These are phyloP conservation scores for Ustilago crameri DNA, from an alignment of 1,284 basidiomycete genomes.

Conservation along the genomic window DNA sequence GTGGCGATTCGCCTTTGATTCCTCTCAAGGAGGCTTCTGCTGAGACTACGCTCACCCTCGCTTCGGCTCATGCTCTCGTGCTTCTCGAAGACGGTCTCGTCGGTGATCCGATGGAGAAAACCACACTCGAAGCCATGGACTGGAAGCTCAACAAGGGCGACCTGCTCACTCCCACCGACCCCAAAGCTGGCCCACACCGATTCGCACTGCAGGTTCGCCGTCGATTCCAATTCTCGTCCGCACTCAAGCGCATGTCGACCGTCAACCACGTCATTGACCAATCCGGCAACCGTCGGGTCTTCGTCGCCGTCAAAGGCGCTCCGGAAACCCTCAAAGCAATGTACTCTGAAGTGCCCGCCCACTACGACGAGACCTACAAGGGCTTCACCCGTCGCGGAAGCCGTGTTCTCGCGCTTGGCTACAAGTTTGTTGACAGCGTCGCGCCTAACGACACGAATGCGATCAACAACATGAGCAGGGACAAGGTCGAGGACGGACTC, in stretches of 20 bases:
- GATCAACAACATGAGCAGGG: conserved; percentile 57
- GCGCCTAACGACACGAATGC: conserved; percentile 29
- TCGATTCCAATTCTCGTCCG: conserved; percentile 68
- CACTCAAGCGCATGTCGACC: conserved; percentile 67
- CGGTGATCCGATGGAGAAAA: conserved; percentile 99
- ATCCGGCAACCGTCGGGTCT: conserved; percentile 39
- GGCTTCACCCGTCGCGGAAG: conserved; percentile 65
- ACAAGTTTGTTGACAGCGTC: conserved; percentile 59
- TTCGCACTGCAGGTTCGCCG: conserved; percentile 56
- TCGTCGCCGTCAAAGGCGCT: conserved; percentile 65
- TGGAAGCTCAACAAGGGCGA: conserved; percentile 85
- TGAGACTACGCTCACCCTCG: conserved; percentile 87
- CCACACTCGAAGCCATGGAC: conserved; percentile 87
- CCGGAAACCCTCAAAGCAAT: conserved; percentile 66
- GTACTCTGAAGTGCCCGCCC: conserved; percentile 59
- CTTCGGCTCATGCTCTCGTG: conserved; percentile 93
- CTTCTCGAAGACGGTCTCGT: conserved; percentile 89
- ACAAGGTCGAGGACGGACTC: conserved; percentile 59
- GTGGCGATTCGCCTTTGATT: conserved; percentile 72
- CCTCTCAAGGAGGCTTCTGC: conserved; percentile 80
- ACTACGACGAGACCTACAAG: conserved; percentile 67
- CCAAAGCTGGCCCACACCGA: conserved; percentile 43
- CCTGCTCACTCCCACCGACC: conserved; percentile 39
- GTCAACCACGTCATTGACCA: conserved; percentile 56
- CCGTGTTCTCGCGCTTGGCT: conserved; percentile 66